A percentile compares a stretch with the other conserved stretches of the same genome.
These are phyloP conservation scores for Solanum megistacrolobum DNA, from an alignment of 257 asterid genomes.

Conservation along the genomic window DNA sequence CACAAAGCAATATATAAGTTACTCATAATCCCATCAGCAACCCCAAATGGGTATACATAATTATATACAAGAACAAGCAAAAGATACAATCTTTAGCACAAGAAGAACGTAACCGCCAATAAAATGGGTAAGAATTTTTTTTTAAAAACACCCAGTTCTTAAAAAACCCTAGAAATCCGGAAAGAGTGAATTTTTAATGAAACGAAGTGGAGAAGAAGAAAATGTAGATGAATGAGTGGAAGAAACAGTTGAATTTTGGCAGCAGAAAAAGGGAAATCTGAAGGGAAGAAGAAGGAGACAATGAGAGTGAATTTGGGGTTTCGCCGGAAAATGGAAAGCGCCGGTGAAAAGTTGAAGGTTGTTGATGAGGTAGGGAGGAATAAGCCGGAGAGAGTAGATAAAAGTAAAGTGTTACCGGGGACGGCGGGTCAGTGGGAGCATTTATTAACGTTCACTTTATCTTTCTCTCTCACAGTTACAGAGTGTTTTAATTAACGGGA, in stretches of 20 bases:
- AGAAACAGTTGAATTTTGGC: neutral
- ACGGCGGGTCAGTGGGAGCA: slow-evolving; percentile 21
- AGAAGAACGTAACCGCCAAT: neutral
- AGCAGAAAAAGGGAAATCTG: neutral
- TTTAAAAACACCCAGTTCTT: neutral
- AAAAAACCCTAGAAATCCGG: neutral
- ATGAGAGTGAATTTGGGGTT: neutral
- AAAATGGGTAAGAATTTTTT: neutral
- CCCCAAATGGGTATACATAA: neutral
- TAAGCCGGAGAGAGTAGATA: neutral
- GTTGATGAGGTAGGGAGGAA: neutral
- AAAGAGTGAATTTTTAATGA: neutral
- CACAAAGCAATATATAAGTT: neutral
- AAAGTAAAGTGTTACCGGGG: slow-evolving; percentile 21
- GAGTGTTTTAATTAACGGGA: neutral
- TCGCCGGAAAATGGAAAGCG: slow-evolving; percentile 4
- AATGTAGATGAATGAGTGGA: neutral
- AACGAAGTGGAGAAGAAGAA: neutral
- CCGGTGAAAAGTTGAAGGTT: neutral
- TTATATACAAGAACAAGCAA: neutral
- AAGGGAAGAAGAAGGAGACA: neutral
- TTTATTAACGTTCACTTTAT: slow-evolving; percentile 7
- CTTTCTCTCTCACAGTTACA: slow-evolving; percentile 6
- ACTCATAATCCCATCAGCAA: neutral
- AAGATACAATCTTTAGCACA: neutral